A percentile compares a stretch with the other conserved stretches of the same genome.
phyloP scores from a whole-genome alignment of 2,329 filamentous ascomycete species.

The Colletotrichum sp. region DNA sequence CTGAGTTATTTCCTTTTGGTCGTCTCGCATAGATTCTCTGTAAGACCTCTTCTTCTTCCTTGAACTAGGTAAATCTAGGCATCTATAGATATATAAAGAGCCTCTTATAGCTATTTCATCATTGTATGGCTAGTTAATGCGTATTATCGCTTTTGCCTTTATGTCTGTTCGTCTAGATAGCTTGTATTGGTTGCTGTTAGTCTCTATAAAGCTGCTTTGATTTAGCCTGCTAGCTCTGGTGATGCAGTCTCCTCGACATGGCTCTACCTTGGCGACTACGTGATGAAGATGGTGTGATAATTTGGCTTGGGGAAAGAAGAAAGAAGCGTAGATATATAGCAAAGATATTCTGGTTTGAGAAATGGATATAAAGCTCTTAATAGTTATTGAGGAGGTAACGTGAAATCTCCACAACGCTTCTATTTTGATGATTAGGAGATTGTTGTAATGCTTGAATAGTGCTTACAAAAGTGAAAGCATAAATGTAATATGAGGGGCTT shows the following conservation, averaged over 20 bases:
- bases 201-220: not conserved
- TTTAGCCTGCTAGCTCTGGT: not conserved
- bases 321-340: not conserved
- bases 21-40: not conserved
- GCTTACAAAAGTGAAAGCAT: not conserved
- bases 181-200: not conserved
- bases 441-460: not conserved
- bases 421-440: not conserved
- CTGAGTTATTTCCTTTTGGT: not conserved
- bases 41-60: not conserved
- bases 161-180: not conserved
- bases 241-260: not conserved
- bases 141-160: not conserved
- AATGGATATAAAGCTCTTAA: not conserved
- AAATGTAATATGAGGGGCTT: not conserved
- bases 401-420: not conserved
- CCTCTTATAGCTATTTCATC: not conserved
- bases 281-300: not conserved
- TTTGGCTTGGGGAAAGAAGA: not conserved
- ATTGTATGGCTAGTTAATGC: not conserved
- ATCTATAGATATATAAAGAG: not conserved
- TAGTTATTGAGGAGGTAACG: not conserved
- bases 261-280: not conserved
- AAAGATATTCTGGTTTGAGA: not conserved
- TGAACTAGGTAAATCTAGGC: not conserved